These are phyloP conservation scores for Candida sp. DNA, from an alignment of 1,139 yeast genomes.

Conservation along the genomic window DNA sequence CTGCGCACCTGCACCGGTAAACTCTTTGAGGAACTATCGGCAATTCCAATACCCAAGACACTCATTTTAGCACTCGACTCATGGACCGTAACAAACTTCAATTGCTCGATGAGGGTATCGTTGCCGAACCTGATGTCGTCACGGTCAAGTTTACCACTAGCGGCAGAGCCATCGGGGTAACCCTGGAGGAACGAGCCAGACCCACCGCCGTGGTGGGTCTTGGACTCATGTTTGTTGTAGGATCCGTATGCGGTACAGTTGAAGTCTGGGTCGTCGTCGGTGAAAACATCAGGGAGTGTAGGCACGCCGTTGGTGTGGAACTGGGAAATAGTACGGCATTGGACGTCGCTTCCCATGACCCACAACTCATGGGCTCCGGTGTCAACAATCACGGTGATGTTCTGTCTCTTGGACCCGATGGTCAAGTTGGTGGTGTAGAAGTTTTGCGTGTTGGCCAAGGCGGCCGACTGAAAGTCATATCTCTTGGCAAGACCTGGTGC, in stretches of 20 bases:
- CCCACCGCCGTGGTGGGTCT: not conserved
- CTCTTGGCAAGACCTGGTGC: not conserved
- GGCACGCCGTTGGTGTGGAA: constrained; percentile 9
- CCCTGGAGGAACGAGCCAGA: constrained; percentile 12
- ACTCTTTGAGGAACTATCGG: constrained; percentile 19
- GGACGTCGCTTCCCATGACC: constrained; percentile 24
- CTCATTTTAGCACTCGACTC: constrained; percentile 45
- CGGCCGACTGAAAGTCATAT: not conserved
- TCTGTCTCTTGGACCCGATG: constrained; percentile 35
- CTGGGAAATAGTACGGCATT: constrained; percentile 41
- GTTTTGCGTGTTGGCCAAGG: constrained; percentile 1
- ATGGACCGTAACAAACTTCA: constrained; percentile 55
- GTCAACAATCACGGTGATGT: constrained; percentile 38
- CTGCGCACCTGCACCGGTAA: constrained; percentile 30
- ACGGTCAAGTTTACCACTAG: constrained; percentile 58
- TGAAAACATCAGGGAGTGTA: constrained; percentile 9
- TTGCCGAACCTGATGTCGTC: constrained; percentile 46
- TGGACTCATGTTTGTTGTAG: constrained; percentile 8
- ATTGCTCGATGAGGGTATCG: constrained; percentile 28
- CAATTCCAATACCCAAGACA: constrained; percentile 48
- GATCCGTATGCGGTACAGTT: constrained; percentile 13
- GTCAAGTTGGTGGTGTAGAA: constrained; percentile 44
- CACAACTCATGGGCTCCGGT: constrained; percentile 53
- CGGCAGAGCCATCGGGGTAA: constrained; percentile 51
- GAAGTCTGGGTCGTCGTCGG: constrained; percentile 10